These are phyloP conservation scores for Eucalyptus globulus DNA, from an alignment of 345 rosid genomes.

Conservation along the genomic window DNA sequence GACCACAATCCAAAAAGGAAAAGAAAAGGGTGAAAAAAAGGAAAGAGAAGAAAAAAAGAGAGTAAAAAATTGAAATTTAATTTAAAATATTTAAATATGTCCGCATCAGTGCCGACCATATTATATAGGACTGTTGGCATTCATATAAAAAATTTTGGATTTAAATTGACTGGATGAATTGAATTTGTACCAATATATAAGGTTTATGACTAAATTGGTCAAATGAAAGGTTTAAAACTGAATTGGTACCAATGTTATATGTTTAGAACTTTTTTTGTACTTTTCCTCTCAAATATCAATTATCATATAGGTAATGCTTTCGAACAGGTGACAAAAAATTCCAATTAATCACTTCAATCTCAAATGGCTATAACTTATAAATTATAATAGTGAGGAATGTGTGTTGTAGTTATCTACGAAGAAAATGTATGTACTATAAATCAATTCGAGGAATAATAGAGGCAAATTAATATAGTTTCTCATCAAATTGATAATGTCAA, in stretches of 20 bases:
- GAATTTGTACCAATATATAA: fast-evolving
- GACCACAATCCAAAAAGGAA: too few relatives aligned
- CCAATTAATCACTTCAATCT: neutral
- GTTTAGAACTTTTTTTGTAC: too few relatives aligned
- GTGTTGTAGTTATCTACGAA: neutral
- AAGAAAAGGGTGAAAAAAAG: too few relatives aligned
- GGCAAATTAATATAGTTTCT: neutral
- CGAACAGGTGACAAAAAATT: fast-evolving
- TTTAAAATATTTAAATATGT: too few relatives aligned
- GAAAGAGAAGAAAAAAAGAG: too few relatives aligned
- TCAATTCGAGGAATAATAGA: neutral
- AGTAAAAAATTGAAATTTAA: fast-evolving
- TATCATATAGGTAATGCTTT: neutral
- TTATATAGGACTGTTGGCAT: fast-evolving
- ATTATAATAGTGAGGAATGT: too few relatives aligned
- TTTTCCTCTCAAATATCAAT: too few relatives aligned
- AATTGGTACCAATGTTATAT: too few relatives aligned
- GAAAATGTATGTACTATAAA: too few relatives aligned
- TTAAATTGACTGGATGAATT: too few relatives aligned
- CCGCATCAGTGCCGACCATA: fast-evolving
- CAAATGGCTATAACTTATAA: neutral
- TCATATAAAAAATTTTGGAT: too few relatives aligned
- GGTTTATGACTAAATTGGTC: too few relatives aligned
- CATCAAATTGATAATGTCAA: neutral
- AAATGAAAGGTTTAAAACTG: fast-evolving